Evolutionary conservation across 2,329 filamentous ascomycete species (phyloP).

Genomic region (Claviceps quebecensis): DNA sequence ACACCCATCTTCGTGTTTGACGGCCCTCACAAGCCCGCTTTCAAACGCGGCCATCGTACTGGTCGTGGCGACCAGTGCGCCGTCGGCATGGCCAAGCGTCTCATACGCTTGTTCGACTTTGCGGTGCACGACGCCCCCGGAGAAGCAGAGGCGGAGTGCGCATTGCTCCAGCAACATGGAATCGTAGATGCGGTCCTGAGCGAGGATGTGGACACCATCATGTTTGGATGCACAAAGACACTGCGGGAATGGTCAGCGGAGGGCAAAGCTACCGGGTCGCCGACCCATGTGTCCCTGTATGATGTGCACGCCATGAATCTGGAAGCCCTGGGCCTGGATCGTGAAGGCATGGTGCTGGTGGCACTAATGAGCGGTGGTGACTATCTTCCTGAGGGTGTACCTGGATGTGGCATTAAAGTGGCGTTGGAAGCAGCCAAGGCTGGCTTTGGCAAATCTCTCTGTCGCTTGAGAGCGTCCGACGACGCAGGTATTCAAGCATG

Average conservation of each 20-base stretch:
- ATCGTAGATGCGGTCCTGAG: slow-evolving; percentile 88
- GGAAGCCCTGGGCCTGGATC: slow-evolving; percentile 50
- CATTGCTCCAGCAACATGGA: slow-evolving; percentile 64
- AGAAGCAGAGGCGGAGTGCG: slow-evolving; percentile 93
- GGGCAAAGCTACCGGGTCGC: slow-evolving; percentile 45
- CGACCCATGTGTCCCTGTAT: slow-evolving; percentile 80
- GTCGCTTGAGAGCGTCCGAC: slow-evolving; percentile 47
- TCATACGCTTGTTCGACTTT: slow-evolving; percentile 78
- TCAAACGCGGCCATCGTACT: slow-evolving; percentile 76
- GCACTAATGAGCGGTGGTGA: slow-evolving; percentile 93
- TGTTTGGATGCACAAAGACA: slow-evolving; percentile 79
- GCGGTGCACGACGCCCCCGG: slow-evolving; percentile 76
- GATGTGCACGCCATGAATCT: slow-evolving; percentile 41
- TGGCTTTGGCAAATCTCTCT: slow-evolving; percentile 69
- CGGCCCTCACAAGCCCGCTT: slow-evolving; percentile 67
- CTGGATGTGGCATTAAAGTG: slow-evolving; percentile 73
- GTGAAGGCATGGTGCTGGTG: slow-evolving; percentile 84
- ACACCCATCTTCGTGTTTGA: slow-evolving; percentile 87
- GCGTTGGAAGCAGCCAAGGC: slow-evolving; percentile 83
- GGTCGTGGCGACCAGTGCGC: slow-evolving; percentile 51
- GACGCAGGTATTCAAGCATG: slow-evolving; percentile 47
- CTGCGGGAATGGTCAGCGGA: slow-evolving; percentile 76
- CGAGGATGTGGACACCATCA: slow-evolving; percentile 92
- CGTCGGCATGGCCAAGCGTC: slow-evolving; percentile 63
- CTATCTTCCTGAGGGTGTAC: slow-evolving; percentile 78